These are phyloP conservation scores for Oryza meyeriana DNA, from an alignment of 176 grass and related monocot species.

Conservation along the genomic window DNA sequence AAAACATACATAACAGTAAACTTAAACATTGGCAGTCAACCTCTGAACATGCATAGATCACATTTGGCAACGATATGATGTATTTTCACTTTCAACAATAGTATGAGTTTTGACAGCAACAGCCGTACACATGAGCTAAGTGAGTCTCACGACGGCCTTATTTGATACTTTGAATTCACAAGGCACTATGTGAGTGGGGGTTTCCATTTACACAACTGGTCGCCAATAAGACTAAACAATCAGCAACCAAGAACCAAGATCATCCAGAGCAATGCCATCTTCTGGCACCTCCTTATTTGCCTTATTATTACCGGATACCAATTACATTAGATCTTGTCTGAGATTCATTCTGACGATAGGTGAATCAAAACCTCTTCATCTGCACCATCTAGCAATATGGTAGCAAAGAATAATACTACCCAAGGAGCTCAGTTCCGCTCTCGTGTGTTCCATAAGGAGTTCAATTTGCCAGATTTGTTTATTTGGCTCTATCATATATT, in stretches of 20 bases:
- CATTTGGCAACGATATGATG: background rate
- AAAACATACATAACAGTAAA: background rate
- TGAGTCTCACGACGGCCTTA: background rate
- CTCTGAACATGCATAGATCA: background rate
- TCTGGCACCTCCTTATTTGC: background rate
- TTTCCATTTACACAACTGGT: background rate
- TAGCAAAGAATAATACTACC: background rate
- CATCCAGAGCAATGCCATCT: background rate
- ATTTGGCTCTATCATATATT: background rate
- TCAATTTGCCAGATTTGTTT: background rate
- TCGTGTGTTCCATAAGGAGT: background rate
- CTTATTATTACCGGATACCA: slow-evolving; percentile 4
- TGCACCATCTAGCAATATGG: background rate
- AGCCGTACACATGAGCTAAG: background rate
- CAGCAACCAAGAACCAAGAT: slow-evolving; percentile 7
- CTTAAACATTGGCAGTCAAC: background rate
- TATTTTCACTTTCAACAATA: background rate
- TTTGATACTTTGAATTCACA: background rate
- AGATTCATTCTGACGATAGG: slow-evolving; percentile 9
- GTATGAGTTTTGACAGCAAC: background rate
- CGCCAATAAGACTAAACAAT: background rate
- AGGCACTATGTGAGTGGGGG: background rate
- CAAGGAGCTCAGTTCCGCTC: background rate
- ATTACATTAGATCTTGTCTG: background rate
- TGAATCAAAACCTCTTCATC: background rate